Evolutionary conservation across 73 alveolate genomes (phyloP), one percentile per base, ranked within the genome.

Genomic region (Symbiodinium pilosum): DNA sequence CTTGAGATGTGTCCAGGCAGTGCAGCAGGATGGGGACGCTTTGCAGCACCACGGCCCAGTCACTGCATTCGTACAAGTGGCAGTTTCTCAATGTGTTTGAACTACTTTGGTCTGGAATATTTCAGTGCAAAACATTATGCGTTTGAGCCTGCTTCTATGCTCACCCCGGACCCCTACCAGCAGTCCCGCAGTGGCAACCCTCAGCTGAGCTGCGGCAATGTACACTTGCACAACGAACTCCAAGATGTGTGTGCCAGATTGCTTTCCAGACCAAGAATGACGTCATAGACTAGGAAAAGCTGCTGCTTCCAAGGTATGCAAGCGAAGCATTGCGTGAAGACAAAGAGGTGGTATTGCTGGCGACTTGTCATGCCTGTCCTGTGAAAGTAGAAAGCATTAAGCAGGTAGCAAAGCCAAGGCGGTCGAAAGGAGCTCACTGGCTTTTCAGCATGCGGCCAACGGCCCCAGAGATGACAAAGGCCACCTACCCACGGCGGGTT

Each of bases 231-330:
- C n/a, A n/a, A n/a, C n/a, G n/a, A n/a, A n/a, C n/a, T n/a, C n/a
- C n/a, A n/a, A n/a, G n/a, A n/a, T n/a, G n/a, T n/a, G n/a, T n/a
- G n/a, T n/a, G n/a, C n/a, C n/a, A n/a, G n/a, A n/a, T n/a, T n/a
- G n/a, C n/a, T n/a, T n/a, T n/a, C n/a, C n/a, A n/a, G n/a, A n/a
- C n/a, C n/a, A n/a, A n/a, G n/a, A n/a, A n/a, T n/a, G n/a, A n/a
- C n/a, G n/a, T n/a, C n/a, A n/a, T n/a, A n/a, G n/a, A n/a, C n/a
- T n/a, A n/a, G n/a, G n/a, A n/a, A n/a, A n/a, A n/a, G n/a, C n/a
- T n/a, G n/a, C n/a, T n/a, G n/a, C n/a, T n/a, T n/a, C 34, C 4
- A 12, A 88, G 93, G 87, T 88, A 54, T 64, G 95, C 95, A 34
- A 68, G 95, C 71, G 86, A 64, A 5, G 86, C 64, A n/a, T 28